These are phyloP conservation scores for Vitis hybrid DNA, from an alignment of 177 flowering plant species.

Conservation along the genomic window DNA sequence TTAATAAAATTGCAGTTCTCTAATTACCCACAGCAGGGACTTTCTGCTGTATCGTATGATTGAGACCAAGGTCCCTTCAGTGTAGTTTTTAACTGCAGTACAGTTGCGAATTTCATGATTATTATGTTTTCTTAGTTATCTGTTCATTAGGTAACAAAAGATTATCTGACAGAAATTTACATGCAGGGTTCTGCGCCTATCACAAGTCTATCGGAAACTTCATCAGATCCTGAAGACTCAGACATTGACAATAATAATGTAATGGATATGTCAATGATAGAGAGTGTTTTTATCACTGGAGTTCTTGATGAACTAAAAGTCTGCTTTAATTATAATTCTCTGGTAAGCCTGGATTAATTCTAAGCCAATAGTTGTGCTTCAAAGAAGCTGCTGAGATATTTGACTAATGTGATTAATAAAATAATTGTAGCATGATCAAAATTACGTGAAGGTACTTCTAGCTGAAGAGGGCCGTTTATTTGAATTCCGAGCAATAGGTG, in stretches of 20 bases:
- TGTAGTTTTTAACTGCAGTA: too few relatives aligned
- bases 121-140: not conserved
- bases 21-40: too few relatives aligned
- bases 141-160: not conserved
- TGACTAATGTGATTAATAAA: conserved; percentile 1
- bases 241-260: conserved; percentile 29
- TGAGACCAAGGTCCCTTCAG: too few relatives aligned
- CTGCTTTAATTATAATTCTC: conserved; percentile 53
- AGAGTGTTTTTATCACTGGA: conserved; percentile 72
- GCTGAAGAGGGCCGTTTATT: conserved; percentile 68
- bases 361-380: not conserved
- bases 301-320: conserved; percentile 88
- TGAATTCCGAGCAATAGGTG: conserved; percentile 94
- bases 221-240: conserved; percentile 61
- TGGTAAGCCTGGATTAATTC: conserved; percentile 31
- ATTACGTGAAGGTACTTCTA: conserved; percentile 57
- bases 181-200: conserved; percentile 73
- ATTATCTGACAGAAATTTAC: not conserved
- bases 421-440: conserved; percentile 38
- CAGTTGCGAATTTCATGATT: not conserved
- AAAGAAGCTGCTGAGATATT: not conserved
- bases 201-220: conserved; percentile 63
- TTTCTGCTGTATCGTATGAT: too few relatives aligned
- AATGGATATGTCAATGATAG: conserved; percentile 33
- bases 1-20: too few relatives aligned